Evolutionary conservation across 1,139 yeast genomes (phyloP).

Genomic region (Kurtzmaniella quercitrusa): DNA sequence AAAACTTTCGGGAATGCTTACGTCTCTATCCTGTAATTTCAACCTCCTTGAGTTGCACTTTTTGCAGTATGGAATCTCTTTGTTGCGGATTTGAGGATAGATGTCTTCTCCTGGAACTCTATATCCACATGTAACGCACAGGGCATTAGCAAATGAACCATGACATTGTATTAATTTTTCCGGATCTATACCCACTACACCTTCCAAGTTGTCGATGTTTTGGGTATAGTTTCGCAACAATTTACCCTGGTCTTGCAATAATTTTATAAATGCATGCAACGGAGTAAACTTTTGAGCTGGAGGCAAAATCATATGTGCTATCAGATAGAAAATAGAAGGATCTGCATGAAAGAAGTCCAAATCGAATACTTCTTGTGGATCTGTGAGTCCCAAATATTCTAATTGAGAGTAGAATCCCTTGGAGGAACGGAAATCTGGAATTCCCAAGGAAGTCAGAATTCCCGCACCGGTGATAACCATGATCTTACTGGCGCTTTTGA

Average conservation of each 20-base stretch:
- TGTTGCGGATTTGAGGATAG: constrained; percentile 55
- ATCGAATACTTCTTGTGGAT: constrained; percentile 95
- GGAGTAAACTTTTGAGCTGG: constrained; percentile 75
- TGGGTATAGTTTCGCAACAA: constrained; percentile 88
- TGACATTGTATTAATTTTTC: constrained; percentile 88
- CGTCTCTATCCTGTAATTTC: constrained; percentile 22
- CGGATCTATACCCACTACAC: constrained; percentile 68
- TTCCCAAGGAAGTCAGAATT: constrained; percentile 86
- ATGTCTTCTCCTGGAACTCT: constrained; percentile 66
- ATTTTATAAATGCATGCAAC: constrained; percentile 75
- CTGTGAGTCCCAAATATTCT: constrained; percentile 67
- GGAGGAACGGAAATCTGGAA: constrained; percentile 92
- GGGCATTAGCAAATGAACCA: constrained; percentile 91
- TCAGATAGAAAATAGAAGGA: constrained; percentile 79
- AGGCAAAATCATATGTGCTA: constrained; percentile 86
- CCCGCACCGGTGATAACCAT: constrained; percentile 95
- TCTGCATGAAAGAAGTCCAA: constrained; percentile 68
- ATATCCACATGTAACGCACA: constrained; percentile 76
- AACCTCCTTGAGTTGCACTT: constrained; percentile 51
- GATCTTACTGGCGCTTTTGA: constrained; percentile 56
- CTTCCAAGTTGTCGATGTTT: constrained; percentile 88
- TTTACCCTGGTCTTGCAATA: constrained; percentile 74
- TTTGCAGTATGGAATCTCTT: constrained; percentile 71
- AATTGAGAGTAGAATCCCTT: constrained; percentile 81
- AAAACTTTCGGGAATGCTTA: constrained; percentile 39